Conservation (phyloP, 2,329 filamentous ascomycete genomes). For the Fusarium floridanum region DNA sequence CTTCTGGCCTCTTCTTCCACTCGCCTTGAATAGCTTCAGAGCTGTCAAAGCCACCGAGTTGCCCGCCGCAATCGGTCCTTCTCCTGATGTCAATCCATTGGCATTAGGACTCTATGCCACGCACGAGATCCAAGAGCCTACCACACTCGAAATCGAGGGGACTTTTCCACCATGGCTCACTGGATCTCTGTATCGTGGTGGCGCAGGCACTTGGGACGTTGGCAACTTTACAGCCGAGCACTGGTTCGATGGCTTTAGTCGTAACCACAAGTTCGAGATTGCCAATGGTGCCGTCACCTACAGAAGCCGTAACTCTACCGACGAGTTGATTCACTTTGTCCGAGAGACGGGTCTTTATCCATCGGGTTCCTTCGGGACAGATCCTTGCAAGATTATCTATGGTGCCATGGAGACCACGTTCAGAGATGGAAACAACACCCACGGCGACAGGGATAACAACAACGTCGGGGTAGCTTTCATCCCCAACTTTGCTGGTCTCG, state of each 20-base stretch:
- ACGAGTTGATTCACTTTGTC: constrained; percentile 25
- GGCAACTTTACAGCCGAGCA: constrained; percentile 31
- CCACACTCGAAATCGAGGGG: constrained; percentile 12
- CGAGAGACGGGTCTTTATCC: constrained; percentile 21
- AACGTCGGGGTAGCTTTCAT: constrained; percentile 14
- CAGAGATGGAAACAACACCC: constrained; percentile 12
- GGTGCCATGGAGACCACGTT: constrained; percentile 24
- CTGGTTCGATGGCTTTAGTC: constrained; percentile 29
- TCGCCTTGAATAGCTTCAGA: neutral
- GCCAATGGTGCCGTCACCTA: constrained; percentile 23
- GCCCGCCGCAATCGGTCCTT: neutral
- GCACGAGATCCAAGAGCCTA: constrained; percentile 17
- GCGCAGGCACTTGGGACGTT: constrained; percentile 24
- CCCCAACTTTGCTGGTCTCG: constrained; percentile 11
- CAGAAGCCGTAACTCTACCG: constrained; percentile 22
- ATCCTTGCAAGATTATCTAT: constrained; percentile 27
- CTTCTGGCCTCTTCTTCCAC: neutral
- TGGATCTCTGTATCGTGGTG: constrained; percentile 28
- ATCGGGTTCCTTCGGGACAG: neutral
- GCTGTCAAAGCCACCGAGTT: neutral
- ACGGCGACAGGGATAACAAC: neutral
- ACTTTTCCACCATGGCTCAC: constrained; percentile 23
- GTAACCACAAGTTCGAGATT: constrained; percentile 27
- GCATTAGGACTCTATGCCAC: constrained; percentile 28
- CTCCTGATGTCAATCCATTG: constrained; percentile 6